Evolutionary conservation across 2,329 filamentous ascomycete species (phyloP).

Genomic region (Ceratocystis ficicola): DNA sequence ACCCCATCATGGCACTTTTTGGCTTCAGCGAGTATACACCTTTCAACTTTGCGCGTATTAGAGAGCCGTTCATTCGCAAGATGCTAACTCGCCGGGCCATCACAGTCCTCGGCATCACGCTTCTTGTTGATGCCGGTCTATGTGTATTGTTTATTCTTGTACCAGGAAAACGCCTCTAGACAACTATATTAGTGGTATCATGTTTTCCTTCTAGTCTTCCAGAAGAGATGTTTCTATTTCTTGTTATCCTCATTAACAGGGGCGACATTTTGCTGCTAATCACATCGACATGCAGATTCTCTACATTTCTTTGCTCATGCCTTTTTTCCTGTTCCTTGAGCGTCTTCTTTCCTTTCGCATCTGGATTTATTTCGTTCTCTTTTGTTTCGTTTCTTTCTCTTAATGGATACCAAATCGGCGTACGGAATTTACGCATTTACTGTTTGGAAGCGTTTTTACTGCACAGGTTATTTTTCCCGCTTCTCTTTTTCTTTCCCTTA

Average conservation of each 20-base stretch:
- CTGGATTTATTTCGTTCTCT: background rate
- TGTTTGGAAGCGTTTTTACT: slow-evolving; percentile 11
- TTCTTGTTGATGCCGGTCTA: slow-evolving; percentile 66
- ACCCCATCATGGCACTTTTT: slow-evolving; percentile 77
- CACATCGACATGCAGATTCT: background rate
- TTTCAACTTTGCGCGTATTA: slow-evolving; percentile 76
- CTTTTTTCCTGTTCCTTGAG: background rate
- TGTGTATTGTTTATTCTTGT: slow-evolving; percentile 90
- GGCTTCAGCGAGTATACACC: slow-evolving; percentile 94
- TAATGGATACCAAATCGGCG: slow-evolving; percentile 20
- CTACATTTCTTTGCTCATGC: background rate
- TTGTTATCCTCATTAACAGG: background rate
- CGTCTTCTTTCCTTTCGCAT: background rate
- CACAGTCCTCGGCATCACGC: slow-evolving; percentile 65
- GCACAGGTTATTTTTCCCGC: background rate
- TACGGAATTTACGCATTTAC: slow-evolving; percentile 10
- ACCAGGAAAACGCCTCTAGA: slow-evolving; percentile 67
- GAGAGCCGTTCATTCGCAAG: slow-evolving; percentile 80
- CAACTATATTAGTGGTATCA: background rate
- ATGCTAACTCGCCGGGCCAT: slow-evolving; percentile 72
- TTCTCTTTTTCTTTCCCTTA: slow-evolving; percentile 1
- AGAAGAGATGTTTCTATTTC: background rate
- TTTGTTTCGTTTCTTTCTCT: slow-evolving; percentile 12
- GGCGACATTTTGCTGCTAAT: background rate
- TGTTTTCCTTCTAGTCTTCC: background rate